Evolutionary conservation across 2,329 filamentous ascomycete genomes (phyloP).

Genomic region (Coleophoma eucalyptorum): DNA sequence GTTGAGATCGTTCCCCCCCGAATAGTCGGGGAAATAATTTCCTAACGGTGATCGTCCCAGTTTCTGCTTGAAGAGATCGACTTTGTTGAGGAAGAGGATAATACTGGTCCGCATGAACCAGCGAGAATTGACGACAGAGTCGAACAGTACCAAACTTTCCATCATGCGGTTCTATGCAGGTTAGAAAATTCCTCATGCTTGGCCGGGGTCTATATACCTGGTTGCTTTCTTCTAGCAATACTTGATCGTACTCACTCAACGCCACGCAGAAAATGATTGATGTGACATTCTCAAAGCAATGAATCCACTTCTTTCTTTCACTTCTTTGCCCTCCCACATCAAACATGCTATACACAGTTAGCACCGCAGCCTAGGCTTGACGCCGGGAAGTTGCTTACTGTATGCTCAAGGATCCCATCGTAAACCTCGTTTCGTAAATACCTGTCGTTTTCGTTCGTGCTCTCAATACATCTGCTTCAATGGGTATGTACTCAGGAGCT

Average conservation of each 20-base stretch:
- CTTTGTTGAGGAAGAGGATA: slow-evolving; percentile 97
- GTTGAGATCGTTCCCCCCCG: slow-evolving; percentile 95
- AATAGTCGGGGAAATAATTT: slow-evolving; percentile 98
- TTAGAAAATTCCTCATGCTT: too few species aligned
- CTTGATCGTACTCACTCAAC: slow-evolving; percentile 96
- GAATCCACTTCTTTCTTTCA: slow-evolving; percentile 99
- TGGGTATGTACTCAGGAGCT: slow-evolving; percentile 79
- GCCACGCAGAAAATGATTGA: slow-evolving; percentile 99
- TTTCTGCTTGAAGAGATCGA: slow-evolving; percentile 96
- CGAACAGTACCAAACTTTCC: slow-evolving; percentile 93
- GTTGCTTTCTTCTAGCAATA: slow-evolving; percentile 92
- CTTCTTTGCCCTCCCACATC: slow-evolving; percentile 96
- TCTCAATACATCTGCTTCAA: slow-evolving; percentile 90
- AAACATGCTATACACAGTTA: slow-evolving; percentile 73
- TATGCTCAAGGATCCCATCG: slow-evolving; percentile 98
- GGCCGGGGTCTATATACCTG: slow-evolving; percentile 55
- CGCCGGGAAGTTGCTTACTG: slow-evolving; percentile 63
- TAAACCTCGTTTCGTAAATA: slow-evolving; percentile 98
- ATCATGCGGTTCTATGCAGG: slow-evolving; percentile 89
- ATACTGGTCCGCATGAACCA: slow-evolving; percentile 99
- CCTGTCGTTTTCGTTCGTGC: slow-evolving; percentile 97
- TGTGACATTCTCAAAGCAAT: slow-evolving; percentile 99
- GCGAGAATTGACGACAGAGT: slow-evolving; percentile 96
- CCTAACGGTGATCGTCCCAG: slow-evolving; percentile 82
- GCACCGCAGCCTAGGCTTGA: slow-evolving; percentile 6